These are phyloP conservation scores for Alternaria sp. DNA, from an alignment of 2,329 filamentous ascomycete species.

Conservation along the genomic window DNA sequence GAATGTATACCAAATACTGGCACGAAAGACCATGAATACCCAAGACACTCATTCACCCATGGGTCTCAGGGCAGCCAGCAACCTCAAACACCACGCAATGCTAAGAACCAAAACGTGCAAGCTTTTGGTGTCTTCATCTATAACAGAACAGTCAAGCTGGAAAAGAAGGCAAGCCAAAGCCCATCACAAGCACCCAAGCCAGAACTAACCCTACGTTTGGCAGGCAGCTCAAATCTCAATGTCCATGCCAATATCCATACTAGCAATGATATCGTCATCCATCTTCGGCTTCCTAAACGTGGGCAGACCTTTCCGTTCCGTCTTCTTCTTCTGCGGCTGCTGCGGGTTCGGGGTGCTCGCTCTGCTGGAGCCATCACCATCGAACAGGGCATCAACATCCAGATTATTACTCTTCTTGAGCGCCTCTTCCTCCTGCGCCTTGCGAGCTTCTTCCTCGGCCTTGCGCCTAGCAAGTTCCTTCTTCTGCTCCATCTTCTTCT, in stretches of 20 bases:
- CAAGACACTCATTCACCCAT: not conserved
- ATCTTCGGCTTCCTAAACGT: slow-evolving; percentile 78
- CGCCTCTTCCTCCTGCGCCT: slow-evolving; percentile 46
- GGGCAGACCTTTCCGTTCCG: slow-evolving; percentile 61
- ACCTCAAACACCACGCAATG: not conserved
- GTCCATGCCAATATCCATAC: slow-evolving; percentile 89
- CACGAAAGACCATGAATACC: not conserved
- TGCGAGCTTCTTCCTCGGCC: slow-evolving; percentile 60
- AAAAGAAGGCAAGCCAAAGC: not conserved
- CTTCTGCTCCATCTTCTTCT: slow-evolving; percentile 45
- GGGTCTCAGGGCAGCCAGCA: not conserved
- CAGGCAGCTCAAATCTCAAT: slow-evolving; percentile 71
- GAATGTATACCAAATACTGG: not conserved
- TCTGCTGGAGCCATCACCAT: slow-evolving; percentile 51
- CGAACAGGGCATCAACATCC: slow-evolving; percentile 56
- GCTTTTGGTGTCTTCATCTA: not conserved
- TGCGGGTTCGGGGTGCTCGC: slow-evolving; percentile 54
- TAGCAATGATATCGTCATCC: slow-evolving; percentile 92
- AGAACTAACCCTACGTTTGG: not conserved
- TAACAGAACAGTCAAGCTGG: not conserved
- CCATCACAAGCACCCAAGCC: not conserved
- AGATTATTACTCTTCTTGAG: slow-evolving; percentile 39
- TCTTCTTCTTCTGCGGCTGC: slow-evolving; percentile 62
- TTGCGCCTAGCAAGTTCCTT: slow-evolving; percentile 51
- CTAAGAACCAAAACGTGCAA: not conserved